Evolutionary conservation across 805 yeast genomes (phyloP).

Genomic region (Metschnikowia cubensis): DNA sequence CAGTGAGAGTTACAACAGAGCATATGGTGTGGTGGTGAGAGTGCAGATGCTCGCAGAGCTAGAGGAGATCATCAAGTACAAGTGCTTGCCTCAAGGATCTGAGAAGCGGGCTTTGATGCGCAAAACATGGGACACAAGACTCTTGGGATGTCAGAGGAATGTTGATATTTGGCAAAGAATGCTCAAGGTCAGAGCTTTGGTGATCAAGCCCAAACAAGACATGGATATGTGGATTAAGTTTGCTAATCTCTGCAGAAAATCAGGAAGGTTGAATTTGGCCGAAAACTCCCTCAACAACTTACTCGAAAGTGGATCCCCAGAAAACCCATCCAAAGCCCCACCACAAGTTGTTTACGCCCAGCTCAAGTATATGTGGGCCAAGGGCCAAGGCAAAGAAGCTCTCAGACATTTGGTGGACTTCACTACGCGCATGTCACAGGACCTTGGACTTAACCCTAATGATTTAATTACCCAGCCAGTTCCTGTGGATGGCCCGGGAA

Average conservation of each 20-base stretch:
- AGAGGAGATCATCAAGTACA: conserved; percentile 90
- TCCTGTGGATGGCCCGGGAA: conserved; percentile 69
- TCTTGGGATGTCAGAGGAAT: conserved; percentile 91
- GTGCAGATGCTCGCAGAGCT: conserved; percentile 96
- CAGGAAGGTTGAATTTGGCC: conserved; percentile 88
- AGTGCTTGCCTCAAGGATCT: conserved; percentile 76
- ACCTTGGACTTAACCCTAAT: conserved; percentile 79
- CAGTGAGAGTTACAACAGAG: conserved; percentile 93
- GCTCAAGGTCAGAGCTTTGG: conserved; percentile 87
- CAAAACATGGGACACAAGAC: conserved; percentile 89
- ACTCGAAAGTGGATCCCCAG: conserved; percentile 67
- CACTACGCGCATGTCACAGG: conserved; percentile 85
- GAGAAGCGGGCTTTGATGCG: conserved; percentile 76
- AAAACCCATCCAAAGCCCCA: conserved; percentile 72
- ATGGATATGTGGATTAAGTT: conserved; percentile 98
- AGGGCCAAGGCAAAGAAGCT: conserved; percentile 85
- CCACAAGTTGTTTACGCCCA: conserved; percentile 98
- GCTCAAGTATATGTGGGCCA: conserved; percentile 94
- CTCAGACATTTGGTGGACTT: conserved; percentile 81
- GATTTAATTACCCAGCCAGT: conserved; percentile 83
- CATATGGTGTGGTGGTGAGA: conserved; percentile 93
- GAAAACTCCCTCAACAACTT: conserved; percentile 83
- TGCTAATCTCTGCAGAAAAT: conserved; percentile 92
- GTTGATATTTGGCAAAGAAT: conserved; percentile 99
- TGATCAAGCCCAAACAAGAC: conserved; percentile 91